phyloP scores from a whole-genome alignment of 2,329 filamentous ascomycete genomes.

The Epichloe hybrida region DNA sequence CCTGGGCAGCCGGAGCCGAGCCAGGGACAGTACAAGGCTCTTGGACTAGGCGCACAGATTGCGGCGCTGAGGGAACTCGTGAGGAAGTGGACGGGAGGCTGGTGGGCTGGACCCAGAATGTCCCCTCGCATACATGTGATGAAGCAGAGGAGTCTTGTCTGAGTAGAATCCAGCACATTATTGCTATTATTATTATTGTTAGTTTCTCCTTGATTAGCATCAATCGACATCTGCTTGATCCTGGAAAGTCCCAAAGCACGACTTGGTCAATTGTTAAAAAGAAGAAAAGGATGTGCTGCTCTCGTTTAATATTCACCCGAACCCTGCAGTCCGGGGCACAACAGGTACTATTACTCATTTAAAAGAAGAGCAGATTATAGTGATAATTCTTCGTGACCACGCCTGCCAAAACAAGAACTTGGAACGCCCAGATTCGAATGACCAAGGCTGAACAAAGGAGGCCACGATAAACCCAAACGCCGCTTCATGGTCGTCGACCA shows the following conservation, averaged over 20 bases:
- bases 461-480: background rate
- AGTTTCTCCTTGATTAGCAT: no score
- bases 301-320: background rate
- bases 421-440: no score
- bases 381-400: background rate
- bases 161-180: background rate
- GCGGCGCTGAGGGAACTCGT: constrained; percentile 26
- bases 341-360: background rate
- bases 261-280: background rate
- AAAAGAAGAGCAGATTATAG: background rate
- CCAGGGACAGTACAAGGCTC: constrained; percentile 15
- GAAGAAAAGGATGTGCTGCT: background rate
- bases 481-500: background rate
- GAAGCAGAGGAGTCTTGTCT: constrained; percentile 15
- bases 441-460: no score
- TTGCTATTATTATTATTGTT: no score
- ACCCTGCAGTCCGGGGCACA: background rate
- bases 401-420: no score
- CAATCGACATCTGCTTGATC: no score
- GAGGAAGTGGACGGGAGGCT: constrained; percentile 39
- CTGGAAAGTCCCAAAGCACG: no score
- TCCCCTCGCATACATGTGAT: constrained; percentile 40
- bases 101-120: constrained; percentile 53
- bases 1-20: constrained; percentile 22
- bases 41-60: constrained; percentile 32